Base-by-base conservation (phyloP, 805 yeast genomes). In the Yueomyces sinensis region DNA sequence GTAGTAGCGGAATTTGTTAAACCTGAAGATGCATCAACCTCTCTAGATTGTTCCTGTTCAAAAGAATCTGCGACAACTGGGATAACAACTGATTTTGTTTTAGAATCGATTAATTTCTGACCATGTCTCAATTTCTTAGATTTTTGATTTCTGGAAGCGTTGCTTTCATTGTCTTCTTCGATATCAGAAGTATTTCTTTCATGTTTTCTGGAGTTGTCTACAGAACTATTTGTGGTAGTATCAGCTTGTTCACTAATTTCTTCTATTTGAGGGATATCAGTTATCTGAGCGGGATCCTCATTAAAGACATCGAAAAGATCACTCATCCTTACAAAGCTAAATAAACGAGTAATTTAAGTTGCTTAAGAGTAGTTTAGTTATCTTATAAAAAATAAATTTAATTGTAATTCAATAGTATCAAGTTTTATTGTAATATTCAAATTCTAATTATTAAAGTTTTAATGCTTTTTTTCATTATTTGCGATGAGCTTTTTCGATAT, bases 41-140 rank as follows among this genome's bases (percentile, higher is more conserved):
- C 93, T 56, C 94, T 67, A 3, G 83, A 76, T 0, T 95, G 91
- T 57, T 84, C 95, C 40, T 82, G 81, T 52, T 84, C 95, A 33
- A 86, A 72, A 4, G 82, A 67, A 57, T 86, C 95, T 1, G 89
- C 81, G 17, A 84, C 94, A 27, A 83, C 75, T 0, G 94, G 86
- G 24, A 68, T 66, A 14, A 72, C 67, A 7, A 64, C 68, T 13
- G 65, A 61, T 38, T 65, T 67, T 36, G 59, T 58, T 43, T 65
- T 58, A 38, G 62, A 59, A 18, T 55, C 62, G 7, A 54, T 30
- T 17, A 56, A 45, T 33, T 54, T 51, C 32, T 50, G 46, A 25
- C 45, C 46, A 35, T 50, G 48, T 44, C 52, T 38, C 11, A 32
- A 17, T 19, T 19, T 32, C 44, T 57, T 56, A 13, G 42, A 24